Conservation (phyloP, 2,329 filamentous ascomycete genomes). For the Cytospora piceicola region DNA sequence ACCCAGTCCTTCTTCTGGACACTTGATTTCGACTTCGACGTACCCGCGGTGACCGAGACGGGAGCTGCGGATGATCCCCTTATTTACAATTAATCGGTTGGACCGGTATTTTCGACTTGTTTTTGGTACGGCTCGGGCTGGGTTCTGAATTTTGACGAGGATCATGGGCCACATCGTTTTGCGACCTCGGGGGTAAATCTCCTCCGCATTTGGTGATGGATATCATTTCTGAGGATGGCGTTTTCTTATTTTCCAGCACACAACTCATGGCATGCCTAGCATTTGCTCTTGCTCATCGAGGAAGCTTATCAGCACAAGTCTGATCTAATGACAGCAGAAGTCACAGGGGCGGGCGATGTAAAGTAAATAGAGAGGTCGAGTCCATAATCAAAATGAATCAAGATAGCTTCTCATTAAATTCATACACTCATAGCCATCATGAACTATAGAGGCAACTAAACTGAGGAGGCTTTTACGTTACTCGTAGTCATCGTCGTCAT, state of each 20-base stretch:
- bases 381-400: constrained; percentile 17
- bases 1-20: not conserved
- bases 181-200: not conserved
- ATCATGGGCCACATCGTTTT: not conserved
- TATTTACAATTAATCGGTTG: not conserved
- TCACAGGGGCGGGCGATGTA: not conserved
- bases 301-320: constrained; percentile 14
- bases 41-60: not conserved
- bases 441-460: constrained; percentile 2
- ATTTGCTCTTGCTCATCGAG: constrained; percentile 12
- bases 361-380: not conserved
- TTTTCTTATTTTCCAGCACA: constrained; percentile 1
- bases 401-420: constrained; percentile 32
- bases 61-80: too few relatives aligned
- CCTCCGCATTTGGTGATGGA: not conserved
- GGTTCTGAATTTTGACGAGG: not conserved
- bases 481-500: constrained; percentile 60
- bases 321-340: not conserved
- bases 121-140: constrained; percentile 3
- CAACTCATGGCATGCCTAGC: not conserved
- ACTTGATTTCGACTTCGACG: not conserved
- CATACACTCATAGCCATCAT: constrained; percentile 27
- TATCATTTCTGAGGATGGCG: not conserved
- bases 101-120: not conserved
- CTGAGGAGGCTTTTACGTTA: constrained; percentile 32